Base-by-base conservation (phyloP, 192 early-diverging fungal genomes). In the Phlyctochytrium planicorne region DNA sequence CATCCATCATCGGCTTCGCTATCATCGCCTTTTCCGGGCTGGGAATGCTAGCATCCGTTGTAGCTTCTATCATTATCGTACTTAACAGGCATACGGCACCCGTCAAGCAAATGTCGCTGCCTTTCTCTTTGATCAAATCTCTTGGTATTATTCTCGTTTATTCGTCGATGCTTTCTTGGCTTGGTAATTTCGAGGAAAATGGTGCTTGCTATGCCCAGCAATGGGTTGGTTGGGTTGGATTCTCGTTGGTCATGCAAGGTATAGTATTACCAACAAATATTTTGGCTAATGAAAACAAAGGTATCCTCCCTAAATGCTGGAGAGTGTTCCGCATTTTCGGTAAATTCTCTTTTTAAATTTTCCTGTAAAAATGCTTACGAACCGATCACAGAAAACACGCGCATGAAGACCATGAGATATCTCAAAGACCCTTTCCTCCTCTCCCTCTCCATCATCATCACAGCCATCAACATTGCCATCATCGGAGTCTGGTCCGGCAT, bases 241-340 rank as follows among this genome's bases (percentile, higher is more conserved):
- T 57, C 27, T 57, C 55, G 55, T 29, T 57, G 20, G 12, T 57
- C 6, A 57, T 57, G 55, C 55, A 57, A 29, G 55, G 55, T n/a
- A n/a, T n/a, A n/a, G n/a, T n/a, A n/a, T n/a, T n/a, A n/a, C n/a
- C n/a, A n/a, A n/a, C n/a, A n/a, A n/a, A n/a, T n/a, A n/a, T n/a
- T n/a, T n/a, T n/a, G n/a, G n/a, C n/a, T n/a, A n/a, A n/a, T n/a
- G n/a, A n/a, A n/a, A n/a, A n/a, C n/a, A n/a, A n/a, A n/a, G n/a
- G n/a, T 57, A 29, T 57, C 25, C 25, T 57, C 6, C 55, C 55
- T 14, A 57, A 57, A 25, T 57, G 55, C 55, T 20, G 6, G 55
- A 12, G 10, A 25, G 55, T 57, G 55, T 57, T 57, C 27, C 10
- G 55, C 12, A 57, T 25, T 4, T 57, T 57, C 55, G 55, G n/a